Base-by-base conservation (phyloP, 208 protist genomes). In the Angomonas deanei region DNA sequence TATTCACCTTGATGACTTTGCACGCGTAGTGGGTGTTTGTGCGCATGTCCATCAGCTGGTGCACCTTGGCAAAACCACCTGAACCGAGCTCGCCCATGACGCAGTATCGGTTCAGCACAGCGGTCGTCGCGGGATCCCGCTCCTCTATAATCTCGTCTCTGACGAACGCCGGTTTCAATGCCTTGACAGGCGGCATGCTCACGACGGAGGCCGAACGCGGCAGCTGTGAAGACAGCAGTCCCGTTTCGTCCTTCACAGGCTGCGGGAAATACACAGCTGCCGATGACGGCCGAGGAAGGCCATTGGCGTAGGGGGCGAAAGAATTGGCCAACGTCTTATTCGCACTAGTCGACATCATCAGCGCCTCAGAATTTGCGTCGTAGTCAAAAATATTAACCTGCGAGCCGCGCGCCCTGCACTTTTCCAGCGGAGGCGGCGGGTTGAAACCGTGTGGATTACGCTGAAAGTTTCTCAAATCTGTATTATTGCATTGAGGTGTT, bases 51-150 rank as follows among this genome's bases (percentile, higher is more conserved):
- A 62, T 70, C 34, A 84, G 76, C 30, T 86, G 74, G 61, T 76
- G 86, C 28, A 88, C 80, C 38, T 80, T 66, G 0, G 73, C 75
- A 63, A 87, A 93, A 5, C 74, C 85, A 10, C 90, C 90, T 2
- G 58, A 67, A 8, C 90, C 90, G 10, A 96, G 79, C 11, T 76
- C 64, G n/a, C 50, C 31, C 0, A 75, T 76, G 66, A 75, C 83
- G 1, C 69, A 54, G 69, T 86, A 92, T 15, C 53, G 50, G 8
- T 63, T 61, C 1, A 84, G 33, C 3, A 83, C 66, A 8, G 63
- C 52, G 11, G 54, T 53, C 8, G 66, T 79, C 3, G 60, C 46
- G 17, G 66, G 58, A 50, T 86, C 74, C 2, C 57, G 48, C 39
- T 85, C 76, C 34, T 76, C 66, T 6, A 89, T 67, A 27, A 79